phyloP scores from a whole-genome alignment of 192 early-diverging fungal genomes.

The Backusella liffmaniae region DNA sequence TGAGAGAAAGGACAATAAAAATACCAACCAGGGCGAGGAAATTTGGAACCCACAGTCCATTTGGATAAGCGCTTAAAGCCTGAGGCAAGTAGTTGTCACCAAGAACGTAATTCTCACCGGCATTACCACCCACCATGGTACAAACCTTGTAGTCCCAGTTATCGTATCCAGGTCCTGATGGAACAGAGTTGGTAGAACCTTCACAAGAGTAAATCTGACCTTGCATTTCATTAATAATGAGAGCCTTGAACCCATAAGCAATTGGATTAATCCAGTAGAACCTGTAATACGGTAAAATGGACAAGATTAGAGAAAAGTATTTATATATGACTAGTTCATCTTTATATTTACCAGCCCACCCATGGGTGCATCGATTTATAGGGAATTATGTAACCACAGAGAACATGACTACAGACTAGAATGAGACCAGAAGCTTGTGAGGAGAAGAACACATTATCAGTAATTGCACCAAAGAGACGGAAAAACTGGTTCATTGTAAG shows the following conservation, averaged over 20 bases:
- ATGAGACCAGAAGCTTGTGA: slow-evolving; percentile 50
- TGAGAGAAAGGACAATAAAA: slow-evolving; percentile 40
- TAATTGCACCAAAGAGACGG: slow-evolving; percentile 52
- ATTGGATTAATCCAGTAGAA: slow-evolving; percentile 71
- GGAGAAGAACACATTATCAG: slow-evolving; percentile 50
- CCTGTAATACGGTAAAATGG: too few species aligned
- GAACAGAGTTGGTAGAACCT: slow-evolving; percentile 27
- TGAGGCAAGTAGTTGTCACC: slow-evolving; percentile 59
- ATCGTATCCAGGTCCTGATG: slow-evolving; percentile 35
- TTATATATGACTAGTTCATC: too few species aligned
- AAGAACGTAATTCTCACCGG: slow-evolving; percentile 51
- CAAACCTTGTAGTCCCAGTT: slow-evolving; percentile 47
- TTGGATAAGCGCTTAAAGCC: slow-evolving; percentile 52
- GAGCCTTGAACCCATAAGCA: slow-evolving; percentile 63
- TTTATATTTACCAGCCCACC: slow-evolving; percentile 48
- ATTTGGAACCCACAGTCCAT: slow-evolving; percentile 52
- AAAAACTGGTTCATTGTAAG: slow-evolving; percentile 59
- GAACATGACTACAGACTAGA: slow-evolving; percentile 49
- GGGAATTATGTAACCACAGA: slow-evolving; percentile 62
- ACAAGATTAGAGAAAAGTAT: too few species aligned
- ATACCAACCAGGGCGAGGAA: slow-evolving; percentile 57
- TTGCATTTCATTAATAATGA: slow-evolving; percentile 69
- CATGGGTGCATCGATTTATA: slow-evolving; percentile 60
- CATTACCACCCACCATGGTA: slow-evolving; percentile 58
- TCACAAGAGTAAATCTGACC: slow-evolving; percentile 33